phyloP scores from a whole-genome alignment of 192 early-diverging fungal genomes.

The Obelidium mucronatum region DNA sequence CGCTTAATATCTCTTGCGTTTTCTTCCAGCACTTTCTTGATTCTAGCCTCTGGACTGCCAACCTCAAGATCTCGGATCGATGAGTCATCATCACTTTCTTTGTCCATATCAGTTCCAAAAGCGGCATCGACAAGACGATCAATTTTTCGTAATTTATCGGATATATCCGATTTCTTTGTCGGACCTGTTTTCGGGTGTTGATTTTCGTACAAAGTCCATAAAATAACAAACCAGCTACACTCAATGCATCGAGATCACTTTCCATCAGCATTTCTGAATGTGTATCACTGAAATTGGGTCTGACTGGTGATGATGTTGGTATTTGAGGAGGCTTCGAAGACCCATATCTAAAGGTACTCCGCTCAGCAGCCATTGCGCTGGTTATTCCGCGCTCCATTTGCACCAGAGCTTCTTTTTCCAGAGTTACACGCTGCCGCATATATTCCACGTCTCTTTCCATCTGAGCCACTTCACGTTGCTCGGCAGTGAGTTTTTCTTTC shows the following conservation, averaged over 20 bases:
- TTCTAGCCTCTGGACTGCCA: neutral
- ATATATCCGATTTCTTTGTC: no score
- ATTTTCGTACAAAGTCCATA: no score
- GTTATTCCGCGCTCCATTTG: constrained; percentile 32
- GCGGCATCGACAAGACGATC: constrained; percentile 7
- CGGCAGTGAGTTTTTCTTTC: neutral
- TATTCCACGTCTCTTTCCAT: constrained; percentile 26
- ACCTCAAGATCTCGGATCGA: neutral
- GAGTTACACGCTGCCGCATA: neutral
- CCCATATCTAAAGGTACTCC: neutral
- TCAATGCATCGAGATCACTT: neutral
- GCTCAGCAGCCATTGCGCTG: constrained; percentile 13
- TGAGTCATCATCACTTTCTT: neutral
- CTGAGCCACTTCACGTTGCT: constrained; percentile 18
- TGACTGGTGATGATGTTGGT: neutral
- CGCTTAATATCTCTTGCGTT: constrained; percentile 17
- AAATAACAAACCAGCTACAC: no score
- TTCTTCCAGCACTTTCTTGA: neutral
- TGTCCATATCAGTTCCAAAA: neutral
- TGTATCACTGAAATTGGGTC: neutral
- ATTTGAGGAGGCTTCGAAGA: neutral
- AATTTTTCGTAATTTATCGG: no score
- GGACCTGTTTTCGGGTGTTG: no score
- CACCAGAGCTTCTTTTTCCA: constrained; percentile 26
- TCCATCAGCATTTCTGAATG: neutral